These are phyloP conservation scores for Hypoxylon fuscum DNA, from an alignment of 495 filamentous ascomycete species.

Conservation along the genomic window DNA sequence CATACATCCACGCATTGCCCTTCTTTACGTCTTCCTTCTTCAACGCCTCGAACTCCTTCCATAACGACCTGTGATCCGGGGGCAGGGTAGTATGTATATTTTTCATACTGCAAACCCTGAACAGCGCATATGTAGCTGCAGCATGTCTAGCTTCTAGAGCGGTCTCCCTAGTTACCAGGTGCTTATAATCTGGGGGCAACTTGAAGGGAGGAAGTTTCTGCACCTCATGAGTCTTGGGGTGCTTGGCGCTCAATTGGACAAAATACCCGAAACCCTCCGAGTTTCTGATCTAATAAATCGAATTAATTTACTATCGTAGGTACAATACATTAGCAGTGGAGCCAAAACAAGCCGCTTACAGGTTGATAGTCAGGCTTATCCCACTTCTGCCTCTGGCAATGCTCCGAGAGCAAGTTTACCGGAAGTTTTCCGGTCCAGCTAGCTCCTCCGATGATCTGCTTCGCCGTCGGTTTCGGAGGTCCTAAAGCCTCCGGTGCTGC, in stretches of 20 bases:
- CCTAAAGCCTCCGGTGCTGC: conserved; percentile 48
- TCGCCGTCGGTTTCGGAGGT: conserved; percentile 80
- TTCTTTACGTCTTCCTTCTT: conserved; percentile 79
- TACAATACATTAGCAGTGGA: conserved; percentile 26
- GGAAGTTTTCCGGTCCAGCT: conserved; percentile 99
- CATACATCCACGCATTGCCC: conserved; percentile 90
- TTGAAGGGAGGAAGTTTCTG: conserved; percentile 80
- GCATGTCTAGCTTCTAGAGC: conserved; percentile 92
- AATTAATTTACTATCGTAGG: conserved; percentile 39
- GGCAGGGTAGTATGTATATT: conserved; percentile 94
- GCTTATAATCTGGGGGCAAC: conserved; percentile 75
- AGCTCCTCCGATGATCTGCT: conserved; percentile 89
- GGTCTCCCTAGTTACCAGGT: conserved; percentile 73
- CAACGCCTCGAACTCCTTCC: conserved; percentile 85
- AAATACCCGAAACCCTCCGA: conserved; percentile 76
- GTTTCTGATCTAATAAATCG: conserved; percentile 41
- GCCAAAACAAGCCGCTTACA: conserved; percentile 40
- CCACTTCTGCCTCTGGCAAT: conserved; percentile 96
- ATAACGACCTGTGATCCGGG: conserved; percentile 84
- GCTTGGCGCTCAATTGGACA: conserved; percentile 78
- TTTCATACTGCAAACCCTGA: conserved; percentile 90
- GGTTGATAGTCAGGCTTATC: conserved; percentile 88
- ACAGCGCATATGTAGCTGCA: conserved; percentile 88
- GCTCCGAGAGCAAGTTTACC: conserved; percentile 90
- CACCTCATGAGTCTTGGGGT: conserved; percentile 83